Evolutionary conservation across 768 basidiomycete species (phyloP), one percentile per base, ranked within the genome.

Genomic region (Psilocybe tampanensis): DNA sequence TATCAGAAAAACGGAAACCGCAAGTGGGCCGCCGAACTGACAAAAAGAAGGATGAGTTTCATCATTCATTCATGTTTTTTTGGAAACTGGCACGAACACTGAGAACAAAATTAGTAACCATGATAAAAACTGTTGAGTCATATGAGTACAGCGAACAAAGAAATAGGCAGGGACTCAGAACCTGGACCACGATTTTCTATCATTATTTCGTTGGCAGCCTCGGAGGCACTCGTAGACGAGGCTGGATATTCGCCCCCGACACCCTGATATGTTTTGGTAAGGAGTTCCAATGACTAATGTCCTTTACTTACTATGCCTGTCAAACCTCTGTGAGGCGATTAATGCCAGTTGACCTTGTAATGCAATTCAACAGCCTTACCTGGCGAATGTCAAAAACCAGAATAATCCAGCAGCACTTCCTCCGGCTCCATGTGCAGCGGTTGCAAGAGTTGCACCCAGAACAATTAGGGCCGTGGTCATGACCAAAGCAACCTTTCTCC

Each of bases 231-330:
- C 0, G 86, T 85, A 0, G 85, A 86, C 6, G 85, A 87, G 6
- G 86, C 86, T 0, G 89, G 89, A 68, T 92, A 91, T 72, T 91
- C 89, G 22, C 89, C 89, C 33, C 88, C 88, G 12, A 89, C 88
- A 56, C 89, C 89, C 79, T 86, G 41, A n/a, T 8, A 13, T 13
- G 15, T 52, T 15, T 12, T 8, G 39, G 50, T 17, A 47, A 43
- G 64, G 8, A 47, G 36, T 9, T 22, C 19, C 6, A 3, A 13
- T 39, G 8, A 8, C 18, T 21, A 21, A 7, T 21, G 34, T 19
- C 12, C 33, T 44, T 8, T 18, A 18, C 81, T 65, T 60, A 86
- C 86, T 44, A 88, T 71, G 18, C 87, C 87, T 22, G 86, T 88
- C 32, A 90, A 77, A 41, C 90, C 90, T 55, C 89, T 73, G 21